Base-by-base conservation (phyloP, 805 yeast species). In the Yarrowia yakushimensis region DNA sequence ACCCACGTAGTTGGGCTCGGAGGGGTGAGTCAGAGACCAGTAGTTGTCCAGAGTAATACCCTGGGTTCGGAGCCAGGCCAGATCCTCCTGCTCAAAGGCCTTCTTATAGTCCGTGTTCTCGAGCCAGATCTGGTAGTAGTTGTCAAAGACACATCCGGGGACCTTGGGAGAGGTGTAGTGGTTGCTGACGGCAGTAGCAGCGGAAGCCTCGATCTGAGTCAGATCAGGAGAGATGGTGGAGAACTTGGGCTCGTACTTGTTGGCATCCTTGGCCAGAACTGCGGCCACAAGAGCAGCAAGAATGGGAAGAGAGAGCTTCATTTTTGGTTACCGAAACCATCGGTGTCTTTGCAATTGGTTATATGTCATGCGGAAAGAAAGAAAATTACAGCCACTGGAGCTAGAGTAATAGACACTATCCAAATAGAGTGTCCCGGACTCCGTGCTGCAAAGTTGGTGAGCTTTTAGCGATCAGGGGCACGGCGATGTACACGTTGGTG, bases 1-100 rank as follows among this genome's bases (percentile, higher is more conserved):
- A 42, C 80, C 81, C 62, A 81, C 68, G 69, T 80, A 80, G 73
- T 81, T 81, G 66, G 84, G 83, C 75, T 80, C 81, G 11, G 84
- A 80, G 63, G 84, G 83, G 68, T 79, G 82, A 59, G 82, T 78
- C 25, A 80, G 67, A 34, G 80, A 78, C 77, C 81, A 81, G 76
- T 81, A 81, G 77, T 81, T 81, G 72, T 72, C 74, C 67, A 81
- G 73, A 39, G 74, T 71, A 63, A 80, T 73, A 70, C 83, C 85
- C 63, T 78, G 69, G 67, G 73, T 63, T 31, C 79, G 78, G 60
- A 81, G 73, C 69, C 74, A 73, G 68, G 73, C 72, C 66, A 81
- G 69, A 60, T 78, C 80, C 11, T 73, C 70, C 69, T 80, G 75
- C 66, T 73, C 77, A 41, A 75, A 75, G 43, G 84, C 84, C 67